These are phyloP conservation scores for Uronychia binucleata DNA, from an alignment of 73 alveolate genomes.

Conservation along the genomic window DNA sequence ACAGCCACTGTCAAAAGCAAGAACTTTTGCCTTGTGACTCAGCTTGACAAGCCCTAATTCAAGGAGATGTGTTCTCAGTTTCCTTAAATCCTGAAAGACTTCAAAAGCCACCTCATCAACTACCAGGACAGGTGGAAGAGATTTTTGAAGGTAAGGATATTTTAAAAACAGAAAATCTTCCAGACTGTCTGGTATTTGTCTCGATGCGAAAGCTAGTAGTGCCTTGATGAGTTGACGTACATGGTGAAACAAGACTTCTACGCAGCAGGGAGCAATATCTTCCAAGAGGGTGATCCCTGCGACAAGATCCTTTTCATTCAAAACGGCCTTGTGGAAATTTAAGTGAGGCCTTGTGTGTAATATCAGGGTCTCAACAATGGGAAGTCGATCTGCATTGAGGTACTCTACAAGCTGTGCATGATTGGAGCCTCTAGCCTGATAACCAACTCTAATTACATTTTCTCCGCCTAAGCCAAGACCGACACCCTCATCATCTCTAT, in stretches of 20 bases:
- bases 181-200: not conserved
- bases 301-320: not conserved
- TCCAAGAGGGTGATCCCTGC: not conserved
- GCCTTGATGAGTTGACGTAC: not conserved
- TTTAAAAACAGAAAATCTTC: not conserved
- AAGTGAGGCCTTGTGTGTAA: not conserved
- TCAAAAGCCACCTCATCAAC: not conserved
- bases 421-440: not conserved
- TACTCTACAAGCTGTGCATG: not conserved
- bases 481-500: not conserved
- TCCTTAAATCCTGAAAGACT: not conserved
- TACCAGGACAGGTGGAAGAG: not conserved
- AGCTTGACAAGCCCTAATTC: not conserved
- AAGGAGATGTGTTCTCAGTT: not conserved
- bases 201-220: not conserved
- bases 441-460: not conserved
- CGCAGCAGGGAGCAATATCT: not conserved
- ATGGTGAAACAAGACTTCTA: not conserved
- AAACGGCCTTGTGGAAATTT: not conserved
- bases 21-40: not conserved
- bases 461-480: not conserved
- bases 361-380: no score
- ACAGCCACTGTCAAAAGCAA: conserved; percentile 9
- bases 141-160: not conserved
- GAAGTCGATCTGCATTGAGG: not conserved